Percentiles rank a stretch among this genome's conserved stretches.
Evolutionary conservation across 306 rosid species (phyloP).

Genomic region (Acacia acuminata): DNA sequence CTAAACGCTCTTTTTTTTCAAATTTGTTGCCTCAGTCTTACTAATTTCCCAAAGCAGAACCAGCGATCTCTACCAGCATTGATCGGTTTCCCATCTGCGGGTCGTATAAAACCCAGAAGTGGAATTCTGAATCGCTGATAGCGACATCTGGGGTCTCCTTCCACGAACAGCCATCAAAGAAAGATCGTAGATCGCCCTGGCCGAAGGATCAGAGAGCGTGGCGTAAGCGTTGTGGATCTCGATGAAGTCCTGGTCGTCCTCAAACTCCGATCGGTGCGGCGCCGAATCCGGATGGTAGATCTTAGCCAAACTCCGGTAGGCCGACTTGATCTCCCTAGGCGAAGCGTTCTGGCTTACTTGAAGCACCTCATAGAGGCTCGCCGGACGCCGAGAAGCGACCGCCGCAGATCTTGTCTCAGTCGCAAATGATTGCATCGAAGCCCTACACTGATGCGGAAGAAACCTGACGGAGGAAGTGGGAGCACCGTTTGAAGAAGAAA

Average conservation of each 20-base stretch:
- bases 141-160: conserved; percentile 22
- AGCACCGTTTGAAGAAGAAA: background rate
- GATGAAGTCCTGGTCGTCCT: conserved; percentile 59
- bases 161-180: conserved; percentile 39
- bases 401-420: background rate
- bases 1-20: background rate
- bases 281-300: conserved; percentile 71
- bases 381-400: conserved; percentile 3
- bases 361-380: conserved; percentile 45
- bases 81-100: conserved; percentile 93
- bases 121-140: conserved; percentile 5
- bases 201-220: conserved; percentile 81
- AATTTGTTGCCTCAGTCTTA: background rate
- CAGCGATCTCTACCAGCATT: conserved; percentile 74
- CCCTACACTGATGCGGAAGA: background rate
- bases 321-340: conserved; percentile 40
- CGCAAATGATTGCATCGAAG: conserved; percentile 18
- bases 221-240: conserved; percentile 77
- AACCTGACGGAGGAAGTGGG: background rate
- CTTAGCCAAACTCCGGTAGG: conserved; percentile 49
- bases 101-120: conserved; percentile 47
- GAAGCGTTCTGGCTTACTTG: conserved; percentile 38
- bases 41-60: background rate
- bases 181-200: conserved; percentile 68
- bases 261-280: conserved; percentile 30